Conservation (phyloP, 305 asterid genomes). For the Plantago coronopus region DNA sequence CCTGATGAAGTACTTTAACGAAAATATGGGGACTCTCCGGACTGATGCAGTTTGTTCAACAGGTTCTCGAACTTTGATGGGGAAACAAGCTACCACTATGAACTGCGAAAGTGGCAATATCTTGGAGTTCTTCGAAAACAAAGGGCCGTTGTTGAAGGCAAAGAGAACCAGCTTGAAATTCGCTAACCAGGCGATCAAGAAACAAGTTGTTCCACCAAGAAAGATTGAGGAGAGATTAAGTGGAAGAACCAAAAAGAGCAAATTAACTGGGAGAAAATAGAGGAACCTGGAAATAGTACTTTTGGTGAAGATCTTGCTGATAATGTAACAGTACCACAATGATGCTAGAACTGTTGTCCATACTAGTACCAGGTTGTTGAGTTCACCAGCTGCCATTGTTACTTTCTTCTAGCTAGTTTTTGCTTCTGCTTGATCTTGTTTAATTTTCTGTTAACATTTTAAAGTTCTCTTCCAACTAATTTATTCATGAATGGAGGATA, state of each 20-base stretch:
- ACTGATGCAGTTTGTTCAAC: too few species aligned
- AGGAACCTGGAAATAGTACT: constrained; percentile 17
- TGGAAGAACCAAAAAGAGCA: constrained; percentile 35
- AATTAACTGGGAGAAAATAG: constrained; percentile 31
- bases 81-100: constrained; percentile 46
- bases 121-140: constrained; percentile 28
- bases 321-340: constrained; percentile 32
- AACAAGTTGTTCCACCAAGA: constrained; percentile 33
- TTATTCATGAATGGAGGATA: too few species aligned
- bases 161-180: constrained; percentile 45
- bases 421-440: too few species aligned
- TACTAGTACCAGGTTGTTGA: constrained; percentile 34
- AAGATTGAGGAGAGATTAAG: constrained; percentile 33
- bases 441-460: too few species aligned
- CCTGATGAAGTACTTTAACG: background rate
- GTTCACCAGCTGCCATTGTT: constrained; percentile 22
- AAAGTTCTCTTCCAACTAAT: too few species aligned
- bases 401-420: too few species aligned
- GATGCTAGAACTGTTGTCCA: constrained; percentile 29
- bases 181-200: constrained; percentile 47
- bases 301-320: constrained; percentile 24
- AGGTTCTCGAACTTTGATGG: constrained; percentile 30
- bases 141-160: constrained; percentile 37
- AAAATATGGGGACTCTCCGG: too few species aligned
- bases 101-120: constrained; percentile 30